Conservation (phyloP, 2,329 filamentous ascomycete species). For the Neurospora crassa region DNA sequence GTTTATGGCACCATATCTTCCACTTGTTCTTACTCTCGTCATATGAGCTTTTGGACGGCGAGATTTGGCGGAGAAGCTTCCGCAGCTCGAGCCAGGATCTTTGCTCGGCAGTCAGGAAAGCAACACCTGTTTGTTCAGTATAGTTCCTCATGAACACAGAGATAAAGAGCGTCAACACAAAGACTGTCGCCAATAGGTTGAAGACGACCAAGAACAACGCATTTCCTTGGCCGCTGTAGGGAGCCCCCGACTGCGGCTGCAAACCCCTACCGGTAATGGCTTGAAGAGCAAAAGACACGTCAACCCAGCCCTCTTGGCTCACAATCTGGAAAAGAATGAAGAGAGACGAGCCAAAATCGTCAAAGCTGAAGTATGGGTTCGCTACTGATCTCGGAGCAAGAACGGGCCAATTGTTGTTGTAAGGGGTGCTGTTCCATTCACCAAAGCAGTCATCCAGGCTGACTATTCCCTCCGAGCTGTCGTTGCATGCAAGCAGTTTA, state of each 20-base stretch:
- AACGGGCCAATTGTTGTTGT: conserved; percentile 64
- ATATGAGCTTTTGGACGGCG: conserved; percentile 85
- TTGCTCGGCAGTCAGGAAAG: conserved; percentile 90
- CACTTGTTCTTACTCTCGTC: conserved; percentile 66
- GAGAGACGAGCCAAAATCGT: conserved; percentile 85
- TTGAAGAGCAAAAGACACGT: conserved; percentile 80
- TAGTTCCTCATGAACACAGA: conserved; percentile 99
- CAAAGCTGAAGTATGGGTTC: conserved; percentile 85
- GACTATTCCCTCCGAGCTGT: conserved; percentile 44
- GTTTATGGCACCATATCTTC: conserved; percentile 91
- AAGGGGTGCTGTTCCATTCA: conserved; percentile 70
- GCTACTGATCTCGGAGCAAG: conserved; percentile 70
- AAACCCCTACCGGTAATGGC: conserved; percentile 66
- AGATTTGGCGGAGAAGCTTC: conserved; percentile 85
- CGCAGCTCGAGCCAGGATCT: conserved; percentile 92
- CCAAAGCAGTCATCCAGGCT: conserved; percentile 69
- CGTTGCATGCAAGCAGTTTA: conserved; percentile 71
- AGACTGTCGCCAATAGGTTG: conserved; percentile 92
- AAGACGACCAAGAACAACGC: conserved; percentile 92
- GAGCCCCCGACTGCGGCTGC: conserved; percentile 59
- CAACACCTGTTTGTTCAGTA: conserved; percentile 95
- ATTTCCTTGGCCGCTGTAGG: conserved; percentile 58
- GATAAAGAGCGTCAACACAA: conserved; percentile 93
- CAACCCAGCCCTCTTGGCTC: conserved; percentile 94
- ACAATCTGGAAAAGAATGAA: conserved; percentile 99